Conservation (phyloP, 306 rosid genomes). For the Vicia faba region DNA sequence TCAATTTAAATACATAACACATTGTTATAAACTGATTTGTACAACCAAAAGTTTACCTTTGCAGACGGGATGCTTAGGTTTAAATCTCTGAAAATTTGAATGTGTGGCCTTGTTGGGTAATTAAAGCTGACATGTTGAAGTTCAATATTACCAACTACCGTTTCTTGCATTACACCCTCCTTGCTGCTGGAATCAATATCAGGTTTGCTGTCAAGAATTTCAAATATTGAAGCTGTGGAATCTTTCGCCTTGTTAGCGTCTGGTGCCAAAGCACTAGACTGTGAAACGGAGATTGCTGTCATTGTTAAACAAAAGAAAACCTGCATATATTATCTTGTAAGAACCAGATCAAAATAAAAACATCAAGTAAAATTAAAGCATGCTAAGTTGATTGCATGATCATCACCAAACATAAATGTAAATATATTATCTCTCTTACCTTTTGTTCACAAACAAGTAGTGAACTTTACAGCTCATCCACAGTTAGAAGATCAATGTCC, state of each 20-base stretch:
- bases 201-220: slow-evolving; percentile 73
- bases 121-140: slow-evolving; percentile 61
- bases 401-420: too few species aligned
- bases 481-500: too few species aligned
- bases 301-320: too few species aligned
- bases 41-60: slow-evolving; percentile 53
- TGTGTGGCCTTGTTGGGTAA: slow-evolving; percentile 75
- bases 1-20: too few species aligned
- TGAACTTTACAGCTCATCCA: too few species aligned
- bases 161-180: too few species aligned
- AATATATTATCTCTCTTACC: too few species aligned
- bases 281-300: slow-evolving; percentile 77
- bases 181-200: slow-evolving; percentile 71
- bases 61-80: slow-evolving; percentile 68
- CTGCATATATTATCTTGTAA: too few species aligned
- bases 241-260: slow-evolving; percentile 83
- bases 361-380: too few species aligned
- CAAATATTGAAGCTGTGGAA: slow-evolving; percentile 74
- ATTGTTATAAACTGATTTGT: slow-evolving; percentile 8
- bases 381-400: too few species aligned
- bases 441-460: too few species aligned
- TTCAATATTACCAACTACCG: slow-evolving; percentile 58
- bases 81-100: slow-evolving; percentile 70
- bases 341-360: too few species aligned
- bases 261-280: slow-evolving; percentile 65